Evolutionary conservation across 2,329 filamentous ascomycete genomes (phyloP), one percentile per base, ranked within the genome.

Genomic region (Emericellopsis cladophorae): DNA sequence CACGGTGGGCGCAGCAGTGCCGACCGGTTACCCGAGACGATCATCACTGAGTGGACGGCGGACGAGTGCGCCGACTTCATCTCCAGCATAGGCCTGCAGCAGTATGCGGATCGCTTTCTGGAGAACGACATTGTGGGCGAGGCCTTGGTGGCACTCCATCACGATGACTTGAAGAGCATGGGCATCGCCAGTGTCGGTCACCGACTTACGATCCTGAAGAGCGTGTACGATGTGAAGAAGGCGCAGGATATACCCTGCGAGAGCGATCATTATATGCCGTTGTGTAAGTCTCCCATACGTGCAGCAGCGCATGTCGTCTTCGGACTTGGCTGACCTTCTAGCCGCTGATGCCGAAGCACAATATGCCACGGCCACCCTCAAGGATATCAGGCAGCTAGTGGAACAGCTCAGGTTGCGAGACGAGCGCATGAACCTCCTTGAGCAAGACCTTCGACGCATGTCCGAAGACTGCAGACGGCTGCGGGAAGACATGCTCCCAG

Each of bases 51-150:
- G 52, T 92, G 84, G 84, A 81, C 80, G 2, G 81, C 79, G 14
- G 86, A 93, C 44, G 87, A 96, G 63, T 89, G 85, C 62, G 87
- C 87, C 49, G 87, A 94, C 53, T 96, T 93, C 56, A 76, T 95
- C 50, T 74, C 78, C 42, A 79, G 78, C 45, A 74, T 95, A 52
- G 86, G 86, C 29, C 65, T 95, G 52, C 71, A 77, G 49, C 85
- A 94, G 58, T 95, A 95, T 63, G 79, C 83, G 43, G 80, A 88
- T 54, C 71, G 71, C 18, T 93, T 95, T 58, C 68, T 92, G 61
- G 92, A 95, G 54, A 94, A 98, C 56, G 88, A 87, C 48, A 93
- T 98, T 51, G 82, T 89, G 31, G 92, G 92, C 48, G 88, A 96
- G 58, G 90, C 86, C 40, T 68, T 98, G 46, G 78, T 95, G 43